A percentile compares a stretch with the other conserved stretches of the same genome.
Conservation (phyloP, 2,329 filamentous ascomycete species). For the Albophoma yamanashiensis region DNA sequence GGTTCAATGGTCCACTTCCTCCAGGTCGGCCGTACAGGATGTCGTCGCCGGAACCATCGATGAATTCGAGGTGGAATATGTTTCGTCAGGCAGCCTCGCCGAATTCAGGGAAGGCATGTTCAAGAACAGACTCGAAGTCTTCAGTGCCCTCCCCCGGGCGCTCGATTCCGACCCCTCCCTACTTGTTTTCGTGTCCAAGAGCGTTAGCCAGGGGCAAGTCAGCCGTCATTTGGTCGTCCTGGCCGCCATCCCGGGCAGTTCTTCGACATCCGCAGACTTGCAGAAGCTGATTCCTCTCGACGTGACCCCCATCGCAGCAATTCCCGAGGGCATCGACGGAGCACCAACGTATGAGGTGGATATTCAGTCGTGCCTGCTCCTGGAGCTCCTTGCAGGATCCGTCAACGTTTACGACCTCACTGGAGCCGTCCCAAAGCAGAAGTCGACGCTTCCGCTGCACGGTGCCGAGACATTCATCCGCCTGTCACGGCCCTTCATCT, state of each 20-base stretch:
- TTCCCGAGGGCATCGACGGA: constrained; percentile 7
- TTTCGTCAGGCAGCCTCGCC: constrained; percentile 30
- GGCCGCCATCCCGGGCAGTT: constrained; percentile 17
- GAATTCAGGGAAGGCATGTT: constrained; percentile 46
- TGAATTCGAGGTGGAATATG: constrained; percentile 38
- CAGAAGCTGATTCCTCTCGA: constrained; percentile 28
- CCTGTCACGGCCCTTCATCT: constrained; percentile 54
- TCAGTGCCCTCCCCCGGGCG: constrained; percentile 39
- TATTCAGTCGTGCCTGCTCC: constrained; percentile 49
- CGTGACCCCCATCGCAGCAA: constrained; percentile 23
- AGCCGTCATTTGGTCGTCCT: constrained; percentile 21
- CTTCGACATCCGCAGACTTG: constrained; percentile 13
- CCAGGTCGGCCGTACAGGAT: constrained; percentile 24
- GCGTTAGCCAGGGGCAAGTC: constrained; percentile 16
- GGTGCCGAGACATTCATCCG: constrained; percentile 52
- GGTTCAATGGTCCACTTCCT: constrained; percentile 22
- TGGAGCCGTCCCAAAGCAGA: constrained; percentile 48
- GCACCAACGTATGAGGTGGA: constrained; percentile 43
- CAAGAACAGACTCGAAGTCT: constrained; percentile 40
- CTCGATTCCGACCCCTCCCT: constrained; percentile 38
- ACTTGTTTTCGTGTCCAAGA: constrained; percentile 38
- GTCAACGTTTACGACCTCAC: constrained; percentile 56
- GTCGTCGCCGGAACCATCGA: constrained; percentile 19
- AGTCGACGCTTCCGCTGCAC: constrained; percentile 40
- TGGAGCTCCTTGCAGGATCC: constrained; percentile 42